Conservation (phyloP, 768 basidiomycete genomes). For the Collybia nuda region DNA sequence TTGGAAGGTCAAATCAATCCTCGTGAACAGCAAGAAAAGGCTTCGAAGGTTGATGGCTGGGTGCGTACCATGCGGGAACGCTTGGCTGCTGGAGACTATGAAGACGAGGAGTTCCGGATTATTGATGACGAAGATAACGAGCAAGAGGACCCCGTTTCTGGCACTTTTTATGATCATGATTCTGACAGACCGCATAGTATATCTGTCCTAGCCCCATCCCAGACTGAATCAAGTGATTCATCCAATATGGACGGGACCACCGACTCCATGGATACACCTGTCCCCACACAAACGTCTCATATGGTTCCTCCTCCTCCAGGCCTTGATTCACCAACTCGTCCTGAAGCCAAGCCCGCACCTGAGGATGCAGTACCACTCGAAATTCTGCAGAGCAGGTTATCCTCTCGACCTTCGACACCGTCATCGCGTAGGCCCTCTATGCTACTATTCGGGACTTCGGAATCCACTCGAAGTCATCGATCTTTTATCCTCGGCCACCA, state of each 20-base stretch:
- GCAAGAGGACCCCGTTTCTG: conserved; percentile 7
- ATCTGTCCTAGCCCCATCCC: conserved; percentile 5
- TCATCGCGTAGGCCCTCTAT: conserved; percentile 20
- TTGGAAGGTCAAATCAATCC: conserved; percentile 88
- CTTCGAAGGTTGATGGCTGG: conserved; percentile 81
- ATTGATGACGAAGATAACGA: conserved; percentile 32
- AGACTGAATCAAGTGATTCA: background rate
- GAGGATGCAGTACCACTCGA: conserved; percentile 70
- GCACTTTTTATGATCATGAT: conserved; percentile 1
- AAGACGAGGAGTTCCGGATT: conserved; percentile 58
- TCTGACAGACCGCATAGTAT: conserved; percentile 5
- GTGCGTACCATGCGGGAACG: conserved; percentile 70
- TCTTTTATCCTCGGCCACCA: conserved; percentile 72
- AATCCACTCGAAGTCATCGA: conserved; percentile 49
- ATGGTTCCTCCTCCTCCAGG: conserved; percentile 22
- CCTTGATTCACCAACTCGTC: conserved; percentile 28
- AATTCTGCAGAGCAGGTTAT: conserved; percentile 60
- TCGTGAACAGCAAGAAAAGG: conserved; percentile 66
- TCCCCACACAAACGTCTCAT: conserved; percentile 29
- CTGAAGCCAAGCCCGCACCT: conserved; percentile 46
- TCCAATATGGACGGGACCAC: conserved; percentile 3
- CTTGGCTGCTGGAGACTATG: conserved; percentile 62
- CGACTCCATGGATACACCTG: conserved; percentile 27
- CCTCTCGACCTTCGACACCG: conserved; percentile 24
- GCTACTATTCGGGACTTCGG: conserved; percentile 33